Evolutionary conservation across 2,329 filamentous ascomycete genomes (phyloP).

Genomic region (Aspergillus cejpii): DNA sequence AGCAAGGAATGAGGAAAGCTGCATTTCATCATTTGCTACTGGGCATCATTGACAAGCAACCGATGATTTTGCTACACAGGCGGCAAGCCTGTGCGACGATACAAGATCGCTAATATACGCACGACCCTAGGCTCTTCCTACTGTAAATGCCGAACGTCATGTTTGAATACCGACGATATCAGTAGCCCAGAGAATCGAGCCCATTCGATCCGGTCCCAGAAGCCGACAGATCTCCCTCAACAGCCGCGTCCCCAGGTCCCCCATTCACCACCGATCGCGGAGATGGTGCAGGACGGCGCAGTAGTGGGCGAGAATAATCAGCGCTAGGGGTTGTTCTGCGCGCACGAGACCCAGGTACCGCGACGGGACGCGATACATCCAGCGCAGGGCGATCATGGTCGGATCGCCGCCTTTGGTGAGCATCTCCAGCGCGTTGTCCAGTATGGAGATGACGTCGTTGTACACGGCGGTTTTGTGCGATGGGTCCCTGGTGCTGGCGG

Average conservation of each 20-base stretch:
- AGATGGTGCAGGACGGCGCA: conserved; percentile 10
- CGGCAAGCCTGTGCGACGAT: neutral
- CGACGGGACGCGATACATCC: conserved; percentile 5
- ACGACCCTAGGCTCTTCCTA: no score
- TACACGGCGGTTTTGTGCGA: neutral
- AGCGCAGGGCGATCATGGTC: conserved; percentile 4
- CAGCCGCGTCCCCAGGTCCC: conserved; percentile 1
- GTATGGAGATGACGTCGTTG: conserved; percentile 2
- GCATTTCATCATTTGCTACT: neutral
- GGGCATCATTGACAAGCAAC: neutral
- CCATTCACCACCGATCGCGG: conserved; percentile 11
- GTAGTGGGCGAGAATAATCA: conserved; percentile 10
- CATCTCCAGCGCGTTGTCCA: conserved; percentile 6
- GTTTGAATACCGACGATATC: neutral
- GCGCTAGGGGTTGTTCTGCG: conserved; percentile 3
- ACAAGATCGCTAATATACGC: no score
- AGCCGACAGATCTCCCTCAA: conserved; percentile 3
- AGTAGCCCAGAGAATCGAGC: neutral
- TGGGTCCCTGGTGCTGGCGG: neutral
- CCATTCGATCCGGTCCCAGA: neutral
- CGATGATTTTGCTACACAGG: neutral
- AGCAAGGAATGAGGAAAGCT: neutral
- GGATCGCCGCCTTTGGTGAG: conserved; percentile 6
- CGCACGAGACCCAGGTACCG: conserved; percentile 2
- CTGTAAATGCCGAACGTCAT: neutral